Evolutionary conservation across 1,139 yeast species (phyloP), one percentile per base, ranked within the genome.

Genomic region (Geotrichum klebahnii): DNA sequence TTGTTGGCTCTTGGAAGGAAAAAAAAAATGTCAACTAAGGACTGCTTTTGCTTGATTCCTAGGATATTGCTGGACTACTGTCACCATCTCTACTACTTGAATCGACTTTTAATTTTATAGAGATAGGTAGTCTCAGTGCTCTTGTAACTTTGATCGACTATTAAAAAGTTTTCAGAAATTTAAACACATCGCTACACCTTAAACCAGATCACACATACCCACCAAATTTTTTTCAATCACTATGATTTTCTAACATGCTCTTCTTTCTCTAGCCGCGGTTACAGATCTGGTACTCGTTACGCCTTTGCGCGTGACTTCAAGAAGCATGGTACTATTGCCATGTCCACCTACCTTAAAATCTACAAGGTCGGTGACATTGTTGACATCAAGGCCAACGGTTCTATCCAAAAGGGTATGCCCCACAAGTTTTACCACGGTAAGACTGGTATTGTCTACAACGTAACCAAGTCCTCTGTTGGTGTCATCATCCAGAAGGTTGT

Each of bases 361-460:
- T 92, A 92, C 95, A 88, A 82, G 78, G 97, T 92, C 69, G 98
- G 98, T 72, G 98, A 92, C 78, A 90, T 92, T 70, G 98, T 92
- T 72, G 98, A 92, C 78, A 90, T 92, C 81, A 90, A 88, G 80
- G 98, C 95, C 77, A 92, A 92, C 76, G 97, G 96, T 57, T 82
- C 98, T 67, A 81, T 90, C 80, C 97, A 92, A 77, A 89, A 90
- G 84, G 97, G 98, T 86, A 89, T 92, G 97, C 98, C 98, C 75
- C 96, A 88, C 89, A 92, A 92, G 82, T 90, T 82, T 85, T 92
- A 92, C 96, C 97, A 90, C 82, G 98, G 98, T 79, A 92, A 89
- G 85, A 92, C 98, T 65, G 98, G 98, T 84, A 88, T 90, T 67
- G 84, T 92, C 64, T 92, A 82, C 95, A 92, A 92, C 83, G 94